A percentile compares a stretch with the other conserved stretches of the same genome.
phyloP scores from a whole-genome alignment of 208 protist species.

The Crithidia brevicula region DNA sequence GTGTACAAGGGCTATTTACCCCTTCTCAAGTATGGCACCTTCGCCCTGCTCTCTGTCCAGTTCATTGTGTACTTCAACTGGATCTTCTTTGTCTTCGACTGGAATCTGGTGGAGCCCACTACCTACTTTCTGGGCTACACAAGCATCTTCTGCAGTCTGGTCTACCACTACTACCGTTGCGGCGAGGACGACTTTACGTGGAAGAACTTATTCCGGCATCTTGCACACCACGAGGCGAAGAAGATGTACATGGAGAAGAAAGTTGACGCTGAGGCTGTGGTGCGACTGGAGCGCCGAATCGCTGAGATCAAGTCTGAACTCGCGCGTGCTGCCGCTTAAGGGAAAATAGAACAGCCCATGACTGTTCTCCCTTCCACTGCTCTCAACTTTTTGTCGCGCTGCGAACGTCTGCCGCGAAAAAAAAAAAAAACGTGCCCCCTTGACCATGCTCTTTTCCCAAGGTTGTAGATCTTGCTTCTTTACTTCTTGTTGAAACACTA shows the following conservation, averaged over 20 bases:
- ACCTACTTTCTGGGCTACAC: slow-evolving; percentile 87
- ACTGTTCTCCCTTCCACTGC: too few species aligned
- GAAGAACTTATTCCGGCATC: slow-evolving; percentile 51
- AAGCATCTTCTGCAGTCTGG: slow-evolving; percentile 53
- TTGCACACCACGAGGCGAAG: slow-evolving; percentile 29
- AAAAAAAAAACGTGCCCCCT: too few species aligned
- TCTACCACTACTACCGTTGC: slow-evolving; percentile 73
- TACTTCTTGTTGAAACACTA: too few species aligned
- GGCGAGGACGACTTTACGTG: slow-evolving; percentile 58
- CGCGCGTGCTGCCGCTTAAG: slow-evolving; percentile 17
- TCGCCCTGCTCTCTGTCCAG: slow-evolving; percentile 52
- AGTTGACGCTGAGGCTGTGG: slow-evolving; percentile 35
- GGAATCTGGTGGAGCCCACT: slow-evolving; percentile 87
- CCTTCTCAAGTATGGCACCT: slow-evolving; percentile 48
- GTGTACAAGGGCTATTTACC: slow-evolving; percentile 47
- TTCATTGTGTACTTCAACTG: slow-evolving; percentile 82
- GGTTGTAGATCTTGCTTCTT: too few species aligned
- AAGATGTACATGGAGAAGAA: slow-evolving; percentile 47
- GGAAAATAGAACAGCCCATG: too few species aligned
- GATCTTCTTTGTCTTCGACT: slow-evolving; percentile 90
- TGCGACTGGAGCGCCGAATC: slow-evolving; percentile 40
- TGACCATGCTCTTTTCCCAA: too few species aligned
- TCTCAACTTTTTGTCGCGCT: too few species aligned
- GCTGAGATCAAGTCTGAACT: slow-evolving; percentile 41
- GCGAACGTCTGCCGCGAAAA: too few species aligned